Evolutionary conservation across 208 protist genomes (phyloP), one percentile per base, ranked within the genome.

Genomic region (Acanthamoeba royreba): DNA sequence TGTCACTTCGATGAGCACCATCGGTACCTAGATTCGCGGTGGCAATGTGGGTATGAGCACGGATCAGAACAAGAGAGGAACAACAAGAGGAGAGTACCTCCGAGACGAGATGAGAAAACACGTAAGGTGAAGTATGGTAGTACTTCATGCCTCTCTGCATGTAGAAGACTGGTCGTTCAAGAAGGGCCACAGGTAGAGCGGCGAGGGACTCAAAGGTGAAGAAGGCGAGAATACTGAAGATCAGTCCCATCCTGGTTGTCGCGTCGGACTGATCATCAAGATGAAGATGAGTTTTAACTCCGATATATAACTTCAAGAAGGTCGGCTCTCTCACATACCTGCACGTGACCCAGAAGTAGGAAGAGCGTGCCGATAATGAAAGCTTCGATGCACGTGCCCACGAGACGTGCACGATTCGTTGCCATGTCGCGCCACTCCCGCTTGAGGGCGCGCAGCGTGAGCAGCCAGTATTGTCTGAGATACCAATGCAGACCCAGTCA

Each of bases 131-230:
- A 3, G 72, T 93, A 19, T 46, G 35, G 46, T 88, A 93, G 42
- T 93, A 93, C 55, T 93, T 88, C 4, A 45, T n/a, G 63, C 45
- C 77, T 15, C 63, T 31, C 69, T 93, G 91, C 46, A 66, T 58
- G 53, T 93, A 93, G 55, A 93, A 93, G 31, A 93, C 91, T 15
- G 45, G 49, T n/a, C 91, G 19, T 15, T 87, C 91, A 22, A 58
- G 35, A 28, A 92, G 49, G 3, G 87, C 52, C 15, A 43, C 15
- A 15, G 87, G 87, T 25, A 92, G 43, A 2, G 87, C 61, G 9
- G 87, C 33, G 17, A 92, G 47, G 7, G 87, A 66, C 3, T 35
- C 49, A 40, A 90, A 90, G 83, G 31, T 28, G 31, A 22, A 90
- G 52, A 35, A 90, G 47, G 83, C 83, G 49, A 90, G 38, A 31